Evolutionary conservation across 345 rosid species (phyloP).

Genomic region (Noccaea caerulescens): DNA sequence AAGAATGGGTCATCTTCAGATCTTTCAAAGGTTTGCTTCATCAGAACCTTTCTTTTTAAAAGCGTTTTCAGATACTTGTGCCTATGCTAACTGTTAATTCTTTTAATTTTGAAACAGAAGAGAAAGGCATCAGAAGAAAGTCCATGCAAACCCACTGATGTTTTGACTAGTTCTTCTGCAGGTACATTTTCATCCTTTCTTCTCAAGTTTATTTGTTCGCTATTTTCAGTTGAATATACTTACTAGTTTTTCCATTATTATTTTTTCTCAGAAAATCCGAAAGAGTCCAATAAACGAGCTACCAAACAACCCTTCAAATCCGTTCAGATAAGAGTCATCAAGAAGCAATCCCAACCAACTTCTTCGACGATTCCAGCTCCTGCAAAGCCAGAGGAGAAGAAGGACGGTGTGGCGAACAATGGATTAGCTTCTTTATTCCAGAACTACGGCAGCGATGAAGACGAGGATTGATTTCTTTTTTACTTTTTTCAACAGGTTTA

Average conservation of each 20-base stretch:
- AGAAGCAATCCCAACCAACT: conserved; percentile 50
- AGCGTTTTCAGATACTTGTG: neutral
- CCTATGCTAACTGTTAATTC: conserved; percentile 16
- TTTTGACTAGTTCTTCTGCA: conserved; percentile 46
- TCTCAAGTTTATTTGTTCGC: neutral
- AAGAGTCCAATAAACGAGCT: conserved; percentile 36
- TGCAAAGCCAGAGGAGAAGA: conserved; percentile 46
- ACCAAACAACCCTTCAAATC: conserved; percentile 41
- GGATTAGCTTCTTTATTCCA: conserved; percentile 66
- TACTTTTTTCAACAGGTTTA: neutral
- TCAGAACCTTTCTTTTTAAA: conserved; percentile 11
- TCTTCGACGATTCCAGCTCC: conserved; percentile 20
- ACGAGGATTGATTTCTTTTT: conserved; percentile 46
- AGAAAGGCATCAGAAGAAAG: conserved; percentile 56
- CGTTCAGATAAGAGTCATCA: conserved; percentile 54
- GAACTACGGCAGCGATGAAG: conserved; percentile 65
- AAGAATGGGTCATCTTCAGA: conserved; percentile 40
- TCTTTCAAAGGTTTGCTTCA: conserved; percentile 37
- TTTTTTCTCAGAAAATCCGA: conserved; percentile 35
- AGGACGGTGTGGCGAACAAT: conserved; percentile 26
- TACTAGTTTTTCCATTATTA: conserved; percentile 9
- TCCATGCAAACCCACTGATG: conserved; percentile 57
- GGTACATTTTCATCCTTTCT: conserved; percentile 46
- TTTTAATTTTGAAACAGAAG: conserved; percentile 48
- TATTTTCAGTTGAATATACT: neutral